Percentiles rank a stretch among this genome's conserved stretches.
Conservation (phyloP, 2,329 filamentous ascomycete species). For the Cladophialophora carrionii region DNA sequence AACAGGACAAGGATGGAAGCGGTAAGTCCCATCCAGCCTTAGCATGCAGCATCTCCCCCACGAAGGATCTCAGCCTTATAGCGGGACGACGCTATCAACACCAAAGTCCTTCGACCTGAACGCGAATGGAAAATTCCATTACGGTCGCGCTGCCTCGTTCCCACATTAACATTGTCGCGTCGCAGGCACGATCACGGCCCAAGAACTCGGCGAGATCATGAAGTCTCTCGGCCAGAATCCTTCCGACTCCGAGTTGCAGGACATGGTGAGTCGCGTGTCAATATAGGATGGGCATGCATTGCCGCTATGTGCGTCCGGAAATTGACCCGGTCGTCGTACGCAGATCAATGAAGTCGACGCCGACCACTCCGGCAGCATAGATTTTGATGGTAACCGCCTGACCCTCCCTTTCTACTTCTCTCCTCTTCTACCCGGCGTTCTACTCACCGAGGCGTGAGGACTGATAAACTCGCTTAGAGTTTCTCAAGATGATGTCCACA, state of each 20-base stretch:
- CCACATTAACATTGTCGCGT: constrained; percentile 4
- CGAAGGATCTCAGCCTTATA: constrained; percentile 21
- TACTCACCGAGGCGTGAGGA: neutral
- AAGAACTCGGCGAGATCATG: constrained; percentile 67
- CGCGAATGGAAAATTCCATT: neutral
- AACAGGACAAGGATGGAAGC: constrained; percentile 42
- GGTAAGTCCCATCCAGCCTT: constrained; percentile 34
- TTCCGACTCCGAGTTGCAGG: constrained; percentile 64
- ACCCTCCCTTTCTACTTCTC: neutral
- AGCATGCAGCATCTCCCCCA: neutral
- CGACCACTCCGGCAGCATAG: constrained; percentile 67
- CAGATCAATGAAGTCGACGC: constrained; percentile 66
- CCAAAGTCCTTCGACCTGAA: neutral
- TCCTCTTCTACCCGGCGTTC: neutral
- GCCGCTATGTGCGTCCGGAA: neutral
- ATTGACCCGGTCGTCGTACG: neutral
- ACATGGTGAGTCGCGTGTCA: constrained; percentile 51
- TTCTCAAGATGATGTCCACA: constrained; percentile 68
- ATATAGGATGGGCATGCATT: neutral
- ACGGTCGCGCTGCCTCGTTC: neutral
- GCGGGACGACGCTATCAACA: neutral
- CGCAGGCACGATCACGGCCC: constrained; percentile 65
- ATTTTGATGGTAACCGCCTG: constrained; percentile 59
- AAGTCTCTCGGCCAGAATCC: constrained; percentile 66
- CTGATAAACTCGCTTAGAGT: constrained; percentile 52